Evolutionary conservation across 192 early-diverging fungal genomes (phyloP).

Genomic region (Backusella tarrabulga): DNA sequence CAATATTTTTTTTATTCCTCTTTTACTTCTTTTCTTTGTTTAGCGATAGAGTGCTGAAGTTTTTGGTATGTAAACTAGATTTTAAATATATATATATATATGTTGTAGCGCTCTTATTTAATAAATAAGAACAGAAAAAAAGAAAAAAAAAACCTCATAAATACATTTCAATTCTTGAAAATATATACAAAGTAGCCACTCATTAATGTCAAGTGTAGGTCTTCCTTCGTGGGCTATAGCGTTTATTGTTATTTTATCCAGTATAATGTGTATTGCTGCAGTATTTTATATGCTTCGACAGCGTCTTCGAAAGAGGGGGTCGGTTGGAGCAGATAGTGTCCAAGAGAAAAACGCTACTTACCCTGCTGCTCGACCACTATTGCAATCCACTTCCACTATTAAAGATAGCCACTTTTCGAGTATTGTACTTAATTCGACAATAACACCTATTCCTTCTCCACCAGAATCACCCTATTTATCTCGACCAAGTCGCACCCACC

Average conservation of each 20-base stretch:
- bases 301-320: background rate
- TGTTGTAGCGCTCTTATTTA: background rate
- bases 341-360: background rate
- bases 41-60: background rate
- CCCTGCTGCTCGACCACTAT: slow-evolving; percentile 4
- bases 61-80: background rate
- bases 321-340: background rate
- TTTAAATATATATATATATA: background rate
- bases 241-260: background rate
- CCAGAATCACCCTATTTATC: background rate
- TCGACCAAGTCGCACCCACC: background rate
- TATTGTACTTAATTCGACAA: background rate
- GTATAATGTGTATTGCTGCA: background rate
- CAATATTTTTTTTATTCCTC: background rate
- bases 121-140: background rate
- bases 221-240: background rate
- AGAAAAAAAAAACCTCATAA: background rate
- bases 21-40: background rate
- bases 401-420: slow-evolving; percentile 2
- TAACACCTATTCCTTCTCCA: background rate
- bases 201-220: background rate
- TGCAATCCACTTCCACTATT: slow-evolving; percentile 1
- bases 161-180: background rate
- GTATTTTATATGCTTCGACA: slow-evolving; percentile 11
- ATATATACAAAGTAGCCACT: background rate